Percentiles rank a stretch among this genome's conserved stretches.
Evolutionary conservation across 2,329 filamentous ascomycete species (phyloP).

Genomic region (Fusarium burgessii): DNA sequence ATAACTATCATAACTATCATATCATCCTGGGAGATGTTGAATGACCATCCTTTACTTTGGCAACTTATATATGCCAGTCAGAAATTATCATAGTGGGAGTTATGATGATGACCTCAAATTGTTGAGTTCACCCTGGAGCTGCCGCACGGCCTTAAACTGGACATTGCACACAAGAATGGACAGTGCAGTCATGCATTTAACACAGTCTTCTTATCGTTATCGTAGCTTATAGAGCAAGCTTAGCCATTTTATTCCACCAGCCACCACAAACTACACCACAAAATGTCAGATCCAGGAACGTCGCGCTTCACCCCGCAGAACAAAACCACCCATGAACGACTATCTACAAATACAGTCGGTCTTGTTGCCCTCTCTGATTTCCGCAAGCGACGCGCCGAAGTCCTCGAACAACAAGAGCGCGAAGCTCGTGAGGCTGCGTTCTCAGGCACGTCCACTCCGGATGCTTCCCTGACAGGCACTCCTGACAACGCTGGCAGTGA

Average conservation of each 20-base stretch:
- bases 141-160: neutral
- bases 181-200: neutral
- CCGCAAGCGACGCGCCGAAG: conserved; percentile 93
- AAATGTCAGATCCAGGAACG: conserved; percentile 57
- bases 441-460: conserved; percentile 59
- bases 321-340: conserved; percentile 80
- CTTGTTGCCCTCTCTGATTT: conserved; percentile 94
- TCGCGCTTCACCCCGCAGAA: conserved; percentile 81
- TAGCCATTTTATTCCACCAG: conserved; percentile 3
- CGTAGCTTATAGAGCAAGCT: neutral
- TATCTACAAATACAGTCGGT: conserved; percentile 89
- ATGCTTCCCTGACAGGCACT: conserved; percentile 62
- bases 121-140: neutral
- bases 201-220: conserved; percentile 29
- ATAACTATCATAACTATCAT: no score
- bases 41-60: no score
- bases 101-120: neutral
- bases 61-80: neutral
- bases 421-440: conserved; percentile 75
- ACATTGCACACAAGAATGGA: neutral
- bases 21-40: no score
- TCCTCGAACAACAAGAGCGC: conserved; percentile 89
- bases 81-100: neutral
- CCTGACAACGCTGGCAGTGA: conserved; percentile 58
- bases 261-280: conserved; percentile 4